Base-by-base conservation (phyloP, 257 asterid genomes). In the Solanum virginianum region DNA sequence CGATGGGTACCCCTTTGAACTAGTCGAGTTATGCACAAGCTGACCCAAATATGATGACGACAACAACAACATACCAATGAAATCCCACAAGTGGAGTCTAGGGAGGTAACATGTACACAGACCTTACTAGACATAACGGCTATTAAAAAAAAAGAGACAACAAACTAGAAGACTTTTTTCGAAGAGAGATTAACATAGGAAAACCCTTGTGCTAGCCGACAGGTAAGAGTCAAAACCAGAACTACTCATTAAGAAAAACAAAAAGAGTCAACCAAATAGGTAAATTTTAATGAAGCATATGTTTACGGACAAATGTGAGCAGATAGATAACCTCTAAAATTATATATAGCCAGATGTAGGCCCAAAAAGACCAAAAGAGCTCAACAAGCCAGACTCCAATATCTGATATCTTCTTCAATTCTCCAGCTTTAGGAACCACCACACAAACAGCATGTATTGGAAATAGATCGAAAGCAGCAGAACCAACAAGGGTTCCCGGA, bases 291-390 rank as follows among this genome's bases (percentile, higher is more conserved):
- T 7, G 81, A 74, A 74, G 81, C n/a, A 74, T 41, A 24, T 41
- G 80, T 72, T 20, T 13, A 49, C 22, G 41, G 45, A 24, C 51
- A 51, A 8, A 51, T 51, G 43, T 53, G 47, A 53, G 47, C 47
- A 53, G 83, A 79, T 74, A 77, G 83, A 79, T 74, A 77, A 95
- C 99, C 98, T 95, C 93, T 87, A 96, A 83, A 45, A 93, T 96
- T 80, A 96, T 92, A 83, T 96, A 96, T n/a, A 96, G 95, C 99
- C 99, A 96, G 86, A 94, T 86, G 90, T 95, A 96, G 87, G 99
- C 99, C 99, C 99, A 96, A 87, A 96, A 95, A 86, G 99, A 96
- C 98, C 99, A 96, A 89, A 96, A 90, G 85, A 96, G 99, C 89
- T 93, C 99, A 68, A 96, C 98, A 85, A 96, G 91, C 99, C 98